Evolutionary conservation across 768 basidiomycete species (phyloP), one percentile per base, ranked within the genome.

Genomic region (button mushroom (Agaricus bisporus)): DNA sequence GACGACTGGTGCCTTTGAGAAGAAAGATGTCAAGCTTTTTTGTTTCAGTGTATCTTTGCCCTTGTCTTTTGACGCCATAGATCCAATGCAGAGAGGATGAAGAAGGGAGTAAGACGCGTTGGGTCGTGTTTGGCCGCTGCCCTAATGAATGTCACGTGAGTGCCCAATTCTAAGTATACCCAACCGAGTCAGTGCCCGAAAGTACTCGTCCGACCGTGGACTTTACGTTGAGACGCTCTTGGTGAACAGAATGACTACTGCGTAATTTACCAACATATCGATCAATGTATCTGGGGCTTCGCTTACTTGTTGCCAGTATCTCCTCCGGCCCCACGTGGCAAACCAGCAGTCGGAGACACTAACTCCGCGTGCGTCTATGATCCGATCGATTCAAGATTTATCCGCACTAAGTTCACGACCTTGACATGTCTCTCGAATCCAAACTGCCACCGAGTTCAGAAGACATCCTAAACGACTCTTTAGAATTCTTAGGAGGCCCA

Each of bases 11-110:
- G 56, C 56, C 66, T 82, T 70, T 6, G 74, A 68, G 57, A 90
- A 87, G 68, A 81, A 91, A 4, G 82, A 78, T 64, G 81, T 82
- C 8, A 90, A 73, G 59, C 83, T 88, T 62, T 88, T 89, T 65
- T 90, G 88, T 59, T 85, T 88, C 67, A 71, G 59, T 44, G 68
- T 65, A 18, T 81, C 79, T 1, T 65, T 60, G 2, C 63, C 49
- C 58, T 74, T 76, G 52, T 67, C 64, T 49, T 74, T 74, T n/a
- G 72, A 68, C n/a, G 73, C 56, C 73, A 76, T 76, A 29, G 44
- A 58, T 32, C 22, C 17, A 1, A 12, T 39, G 38, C 15, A 51
- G 51, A 26, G 15, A 41, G 15, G 14, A 36, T 11, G 36, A 36
- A 5, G 26, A 10, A 17, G 26, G 51, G 32, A n/a, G 43, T 18